phyloP scores from a whole-genome alignment of 1,284 basidiomycete genomes.

The Irpex sp. region DNA sequence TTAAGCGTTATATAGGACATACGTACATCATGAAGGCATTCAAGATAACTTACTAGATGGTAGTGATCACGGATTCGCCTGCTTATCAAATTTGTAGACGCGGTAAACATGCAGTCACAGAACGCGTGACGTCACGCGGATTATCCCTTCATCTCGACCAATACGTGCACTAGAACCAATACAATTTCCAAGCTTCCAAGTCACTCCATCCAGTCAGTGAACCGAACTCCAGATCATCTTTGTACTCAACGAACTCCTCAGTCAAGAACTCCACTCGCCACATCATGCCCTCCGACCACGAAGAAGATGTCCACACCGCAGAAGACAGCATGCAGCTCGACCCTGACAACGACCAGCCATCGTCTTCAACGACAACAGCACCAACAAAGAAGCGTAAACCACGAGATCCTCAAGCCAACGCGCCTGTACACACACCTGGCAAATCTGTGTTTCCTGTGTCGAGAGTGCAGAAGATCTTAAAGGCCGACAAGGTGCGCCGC shows the following conservation, averaged over 20 bases:
- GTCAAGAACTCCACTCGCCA: not conserved
- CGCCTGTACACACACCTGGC: constrained; percentile 32
- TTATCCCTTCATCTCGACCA: not conserved
- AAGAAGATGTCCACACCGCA: not conserved
- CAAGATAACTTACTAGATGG: too few species aligned
- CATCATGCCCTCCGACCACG: not conserved
- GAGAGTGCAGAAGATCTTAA: constrained; percentile 75
- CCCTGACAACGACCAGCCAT: too few species aligned
- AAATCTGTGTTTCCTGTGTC: constrained; percentile 67
- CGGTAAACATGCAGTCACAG: not conserved
- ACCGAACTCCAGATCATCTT: too few species aligned
- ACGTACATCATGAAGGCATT: too few species aligned
- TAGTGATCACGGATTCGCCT: too few species aligned
- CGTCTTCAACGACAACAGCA: too few species aligned
- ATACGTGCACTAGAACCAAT: not conserved
- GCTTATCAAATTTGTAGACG: too few species aligned
- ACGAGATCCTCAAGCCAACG: not conserved
- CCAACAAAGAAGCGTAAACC: constrained; percentile 1
- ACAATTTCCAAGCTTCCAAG: too few species aligned
- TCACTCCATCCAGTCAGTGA: too few species aligned
- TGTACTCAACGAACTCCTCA: too few species aligned
- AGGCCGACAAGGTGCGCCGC: constrained; percentile 66
- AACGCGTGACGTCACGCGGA: not conserved
- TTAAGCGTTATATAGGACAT: too few species aligned
- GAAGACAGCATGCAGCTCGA: too few species aligned